These are phyloP conservation scores for Leishmania guyanensis DNA, from an alignment of 208 protist genomes.

Conservation along the genomic window DNA sequence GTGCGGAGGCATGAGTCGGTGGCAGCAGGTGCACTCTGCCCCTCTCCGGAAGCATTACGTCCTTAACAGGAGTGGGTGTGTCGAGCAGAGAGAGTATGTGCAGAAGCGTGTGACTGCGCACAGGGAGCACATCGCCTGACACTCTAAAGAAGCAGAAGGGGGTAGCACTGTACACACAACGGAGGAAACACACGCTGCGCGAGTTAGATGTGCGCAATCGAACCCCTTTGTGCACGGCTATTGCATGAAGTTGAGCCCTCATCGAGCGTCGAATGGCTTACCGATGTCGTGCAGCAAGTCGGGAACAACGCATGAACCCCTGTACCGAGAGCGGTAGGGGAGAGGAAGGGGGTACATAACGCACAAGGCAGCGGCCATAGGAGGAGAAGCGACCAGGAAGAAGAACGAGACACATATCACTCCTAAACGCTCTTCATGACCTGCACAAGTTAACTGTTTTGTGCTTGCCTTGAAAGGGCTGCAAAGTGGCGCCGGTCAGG, in stretches of 20 bases:
- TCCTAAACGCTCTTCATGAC: neutral
- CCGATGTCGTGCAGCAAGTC: neutral
- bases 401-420: neutral
- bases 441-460: neutral
- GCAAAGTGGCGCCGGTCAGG: neutral
- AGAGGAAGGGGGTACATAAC: neutral
- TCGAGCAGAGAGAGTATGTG: too few species aligned
- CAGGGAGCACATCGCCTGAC: neutral
- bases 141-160: neutral
- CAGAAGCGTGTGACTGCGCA: too few species aligned
- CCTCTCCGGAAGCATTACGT: too few species aligned
- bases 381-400: neutral
- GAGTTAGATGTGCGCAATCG: neutral
- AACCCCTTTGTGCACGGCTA: neutral
- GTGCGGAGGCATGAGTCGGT: too few species aligned
- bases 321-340: neutral
- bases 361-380: neutral
- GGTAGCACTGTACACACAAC: neutral
- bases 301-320: neutral
- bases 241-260: neutral
- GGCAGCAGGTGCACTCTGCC: too few species aligned
- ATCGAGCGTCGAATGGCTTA: neutral
- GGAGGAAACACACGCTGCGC: neutral
- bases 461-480: neutral
- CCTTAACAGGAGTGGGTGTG: too few species aligned